Evolutionary conservation across 306 rosid genomes (phyloP), one percentile per base, ranked within the genome.

Genomic region (Spatholobus suberectus): DNA sequence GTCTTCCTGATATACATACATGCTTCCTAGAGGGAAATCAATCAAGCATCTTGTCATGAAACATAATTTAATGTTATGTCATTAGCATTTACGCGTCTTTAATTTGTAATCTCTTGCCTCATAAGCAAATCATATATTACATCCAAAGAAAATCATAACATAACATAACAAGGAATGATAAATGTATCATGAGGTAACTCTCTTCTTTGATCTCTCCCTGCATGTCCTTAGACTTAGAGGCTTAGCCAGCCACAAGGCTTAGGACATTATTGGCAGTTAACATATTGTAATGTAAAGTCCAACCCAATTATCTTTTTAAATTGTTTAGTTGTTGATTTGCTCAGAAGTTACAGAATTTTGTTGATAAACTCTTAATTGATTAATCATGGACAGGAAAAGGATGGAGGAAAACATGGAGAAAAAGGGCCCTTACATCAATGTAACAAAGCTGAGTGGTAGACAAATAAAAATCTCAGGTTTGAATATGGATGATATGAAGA

Each of bases 401-500:
- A 86, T 91, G 94, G 88, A 87, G 63, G 84, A 61, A n/a, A 80
- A 58, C 3, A 32, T 40, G 35, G 77, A 81, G 78, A 81, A 78
- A 20, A 83, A 76, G 49, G 54, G 24, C 21, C 57, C 74, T 67
- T 66, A 3, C 47, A 74, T 76, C 35, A 87, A 46, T 7, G 54
- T 32, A 41, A 83, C 26, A 75, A 69, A 40, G 1, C 49, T 46
- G 55, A 71, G n/a, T 34, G 62, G 13, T 35, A 29, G 43, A 11
- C 63, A 79, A 51, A 37, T 88, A 20, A 83, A 79, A 73, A 43
- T 86, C 11, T 80, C 82, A 5, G 86, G 81, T 12, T 27, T 83
- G 14, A 84, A 32, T 20, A 6, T 88, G 69, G 86, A 86, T 21
- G 90, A 87, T 12, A 24, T 43, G 14, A 82, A 83, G 87, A 87